Percentiles rank a stretch among this genome's conserved stretches.
Evolutionary conservation across 108 stramenopile genomes (phyloP).

Genomic region (Fistulifera pelliculosa): DNA sequence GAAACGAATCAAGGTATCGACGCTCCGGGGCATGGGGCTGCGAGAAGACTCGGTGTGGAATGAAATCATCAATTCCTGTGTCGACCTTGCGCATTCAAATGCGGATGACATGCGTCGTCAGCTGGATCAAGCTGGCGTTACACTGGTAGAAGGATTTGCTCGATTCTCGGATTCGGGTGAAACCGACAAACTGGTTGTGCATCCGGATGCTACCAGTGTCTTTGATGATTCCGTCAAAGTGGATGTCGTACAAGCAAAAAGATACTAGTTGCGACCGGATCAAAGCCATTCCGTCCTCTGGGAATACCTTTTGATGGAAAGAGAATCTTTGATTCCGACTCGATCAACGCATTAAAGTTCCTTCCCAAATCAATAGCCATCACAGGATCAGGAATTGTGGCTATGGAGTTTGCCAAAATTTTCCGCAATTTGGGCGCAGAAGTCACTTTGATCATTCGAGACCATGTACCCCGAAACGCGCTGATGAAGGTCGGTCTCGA

Average conservation of each 20-base stretch:
- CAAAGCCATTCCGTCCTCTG: conserved; percentile 52
- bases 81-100: conserved; percentile 62
- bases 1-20: conserved; percentile 60
- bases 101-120: conserved; percentile 53
- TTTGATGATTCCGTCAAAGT: neutral
- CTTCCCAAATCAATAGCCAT: conserved; percentile 71
- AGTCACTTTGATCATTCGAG: conserved; percentile 70
- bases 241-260: conserved; percentile 32
- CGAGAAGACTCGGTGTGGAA: conserved; percentile 74
- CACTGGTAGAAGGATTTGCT: conserved; percentile 48
- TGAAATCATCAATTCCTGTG: conserved; percentile 58
- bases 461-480: conserved; percentile 51
- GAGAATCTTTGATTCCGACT: conserved; percentile 66
- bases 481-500: conserved; percentile 78
- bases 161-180: conserved; percentile 50
- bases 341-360: conserved; percentile 48
- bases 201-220: conserved; percentile 10
- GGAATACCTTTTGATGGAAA: conserved; percentile 73
- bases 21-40: conserved; percentile 64
- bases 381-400: conserved; percentile 68
- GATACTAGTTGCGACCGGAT: conserved; percentile 60
- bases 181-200: conserved; percentile 32
- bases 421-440: conserved; percentile 63
- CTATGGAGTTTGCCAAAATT: conserved; percentile 79
- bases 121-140: conserved; percentile 50